Percentiles rank a stretch among this genome's conserved stretches.
phyloP scores from a whole-genome alignment of 2,329 filamentous ascomycete genomes.

The Bertia moriformis region DNA sequence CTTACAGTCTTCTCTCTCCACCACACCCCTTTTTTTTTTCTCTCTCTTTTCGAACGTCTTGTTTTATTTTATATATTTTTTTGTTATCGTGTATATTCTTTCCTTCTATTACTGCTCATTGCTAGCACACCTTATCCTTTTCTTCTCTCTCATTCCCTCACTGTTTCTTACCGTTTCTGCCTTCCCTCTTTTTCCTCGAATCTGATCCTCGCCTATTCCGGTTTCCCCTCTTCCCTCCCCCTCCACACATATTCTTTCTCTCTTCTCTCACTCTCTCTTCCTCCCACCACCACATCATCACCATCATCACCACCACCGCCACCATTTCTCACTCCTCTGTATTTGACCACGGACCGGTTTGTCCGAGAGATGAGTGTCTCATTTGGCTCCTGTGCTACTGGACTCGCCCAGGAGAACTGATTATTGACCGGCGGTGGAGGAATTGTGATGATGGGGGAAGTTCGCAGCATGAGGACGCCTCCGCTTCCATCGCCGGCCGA shows the following conservation, averaged over 20 bases:
- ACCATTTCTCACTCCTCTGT: constrained; percentile 3
- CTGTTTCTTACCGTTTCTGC: no score
- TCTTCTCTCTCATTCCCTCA: background rate
- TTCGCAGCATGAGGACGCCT: constrained; percentile 19
- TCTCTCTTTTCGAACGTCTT: constrained; percentile 1
- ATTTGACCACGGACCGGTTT: constrained; percentile 7
- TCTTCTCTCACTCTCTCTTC: background rate
- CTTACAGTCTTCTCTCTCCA: no score
- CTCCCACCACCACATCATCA: no score
- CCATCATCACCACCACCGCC: background rate
- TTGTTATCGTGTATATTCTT: background rate
- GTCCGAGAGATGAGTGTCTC: constrained; percentile 18
- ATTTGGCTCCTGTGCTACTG: constrained; percentile 12
- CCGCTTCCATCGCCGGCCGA: constrained; percentile 21
- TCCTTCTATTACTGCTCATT: background rate
- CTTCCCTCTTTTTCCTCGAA: no score
- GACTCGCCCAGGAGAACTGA: constrained; percentile 15
- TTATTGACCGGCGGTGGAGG: constrained; percentile 15
- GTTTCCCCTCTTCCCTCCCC: no score
- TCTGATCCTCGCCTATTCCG: no score
- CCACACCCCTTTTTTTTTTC: background rate
- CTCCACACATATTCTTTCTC: background rate
- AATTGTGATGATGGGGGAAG: constrained; percentile 17
- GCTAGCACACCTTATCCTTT: background rate
- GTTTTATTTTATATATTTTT: background rate